phyloP scores from a whole-genome alignment of 2,329 filamentous ascomycete genomes.

The Botrytis elliptica region DNA sequence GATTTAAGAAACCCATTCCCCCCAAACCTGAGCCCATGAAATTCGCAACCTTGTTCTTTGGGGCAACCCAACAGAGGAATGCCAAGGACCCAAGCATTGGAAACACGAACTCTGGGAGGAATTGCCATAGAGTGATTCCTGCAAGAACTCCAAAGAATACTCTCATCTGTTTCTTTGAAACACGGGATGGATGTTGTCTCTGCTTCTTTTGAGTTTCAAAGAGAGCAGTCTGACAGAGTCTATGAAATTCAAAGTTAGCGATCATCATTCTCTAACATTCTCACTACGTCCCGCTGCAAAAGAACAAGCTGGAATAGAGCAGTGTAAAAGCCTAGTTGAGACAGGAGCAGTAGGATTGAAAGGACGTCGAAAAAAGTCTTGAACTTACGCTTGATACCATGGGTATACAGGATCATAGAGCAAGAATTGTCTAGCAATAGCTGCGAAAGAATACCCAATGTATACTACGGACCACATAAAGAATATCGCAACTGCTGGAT shows the following conservation, averaged over 20 bases:
- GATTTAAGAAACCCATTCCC: slow-evolving; percentile 60
- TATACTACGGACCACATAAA: slow-evolving; percentile 61
- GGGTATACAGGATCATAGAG: slow-evolving; percentile 58
- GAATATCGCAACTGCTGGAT: slow-evolving; percentile 54
- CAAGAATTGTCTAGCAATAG: slow-evolving; percentile 55
- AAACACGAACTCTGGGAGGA: slow-evolving; percentile 60
- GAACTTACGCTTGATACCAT: slow-evolving; percentile 42
- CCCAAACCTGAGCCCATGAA: slow-evolving; percentile 61
- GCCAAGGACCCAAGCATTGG: slow-evolving; percentile 59
- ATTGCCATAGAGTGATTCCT: slow-evolving; percentile 59
- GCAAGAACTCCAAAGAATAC: slow-evolving; percentile 56
- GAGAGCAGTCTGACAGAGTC: slow-evolving; percentile 53
- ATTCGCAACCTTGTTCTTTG: slow-evolving; percentile 55
- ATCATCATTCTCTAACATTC: background rate
- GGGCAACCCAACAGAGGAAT: slow-evolving; percentile 63
- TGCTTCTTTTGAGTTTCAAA: slow-evolving; percentile 58
- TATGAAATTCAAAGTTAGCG: slow-evolving; percentile 15
- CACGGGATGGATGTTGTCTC: slow-evolving; percentile 48
- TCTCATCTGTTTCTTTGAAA: slow-evolving; percentile 53
- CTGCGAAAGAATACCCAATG: slow-evolving; percentile 58
- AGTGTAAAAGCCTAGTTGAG: background rate
- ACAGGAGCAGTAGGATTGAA: background rate
- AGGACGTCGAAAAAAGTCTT: background rate
- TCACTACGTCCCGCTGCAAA: background rate
- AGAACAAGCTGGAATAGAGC: background rate